These are phyloP conservation scores for Podila horticola DNA, from an alignment of 192 early-diverging fungal genomes.

Conservation along the genomic window DNA sequence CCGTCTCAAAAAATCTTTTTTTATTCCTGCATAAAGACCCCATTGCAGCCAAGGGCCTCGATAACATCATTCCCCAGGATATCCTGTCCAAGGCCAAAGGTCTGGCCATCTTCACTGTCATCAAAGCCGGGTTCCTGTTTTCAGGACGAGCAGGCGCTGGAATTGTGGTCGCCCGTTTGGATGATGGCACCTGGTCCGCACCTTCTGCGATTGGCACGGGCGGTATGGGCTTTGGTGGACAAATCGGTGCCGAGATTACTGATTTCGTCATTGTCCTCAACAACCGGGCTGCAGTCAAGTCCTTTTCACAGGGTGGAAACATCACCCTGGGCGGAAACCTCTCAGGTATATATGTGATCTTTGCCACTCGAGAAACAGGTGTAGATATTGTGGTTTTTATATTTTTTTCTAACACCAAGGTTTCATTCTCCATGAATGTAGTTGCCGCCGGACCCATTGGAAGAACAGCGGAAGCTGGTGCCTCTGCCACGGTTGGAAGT, in stretches of 20 bases:
- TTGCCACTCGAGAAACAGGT: not conserved
- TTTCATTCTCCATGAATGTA: conserved; percentile 12
- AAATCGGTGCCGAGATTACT: conserved; percentile 90
- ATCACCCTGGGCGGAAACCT: conserved; percentile 89
- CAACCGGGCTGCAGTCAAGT: conserved; percentile 82
- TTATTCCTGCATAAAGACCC: conserved; percentile 19
- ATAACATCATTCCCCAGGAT: conserved; percentile 74
- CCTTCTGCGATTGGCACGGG: conserved; percentile 87
- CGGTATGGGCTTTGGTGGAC: conserved; percentile 88
- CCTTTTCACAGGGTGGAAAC: conserved; percentile 88
- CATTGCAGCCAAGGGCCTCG: conserved; percentile 58
- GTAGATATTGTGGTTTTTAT: not conserved
- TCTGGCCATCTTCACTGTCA: conserved; percentile 92
- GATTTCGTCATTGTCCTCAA: conserved; percentile 94
- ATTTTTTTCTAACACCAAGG: not conserved
- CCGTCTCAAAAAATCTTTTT: not conserved
- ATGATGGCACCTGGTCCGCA: conserved; percentile 82
- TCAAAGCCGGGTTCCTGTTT: conserved; percentile 95
- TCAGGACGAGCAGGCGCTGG: conserved; percentile 90
- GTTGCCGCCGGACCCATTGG: conserved; percentile 92
- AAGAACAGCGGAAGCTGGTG: conserved; percentile 86
- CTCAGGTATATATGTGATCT: conserved; percentile 35
- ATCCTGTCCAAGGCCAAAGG: conserved; percentile 84
- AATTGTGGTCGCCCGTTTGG: conserved; percentile 82
- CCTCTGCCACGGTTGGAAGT: conserved; percentile 70